A percentile compares a stretch with the other conserved stretches of the same genome.
These are phyloP conservation scores for Kwoniella botswanensis DNA, from an alignment of 768 basidiomycete species.

Conservation along the genomic window DNA sequence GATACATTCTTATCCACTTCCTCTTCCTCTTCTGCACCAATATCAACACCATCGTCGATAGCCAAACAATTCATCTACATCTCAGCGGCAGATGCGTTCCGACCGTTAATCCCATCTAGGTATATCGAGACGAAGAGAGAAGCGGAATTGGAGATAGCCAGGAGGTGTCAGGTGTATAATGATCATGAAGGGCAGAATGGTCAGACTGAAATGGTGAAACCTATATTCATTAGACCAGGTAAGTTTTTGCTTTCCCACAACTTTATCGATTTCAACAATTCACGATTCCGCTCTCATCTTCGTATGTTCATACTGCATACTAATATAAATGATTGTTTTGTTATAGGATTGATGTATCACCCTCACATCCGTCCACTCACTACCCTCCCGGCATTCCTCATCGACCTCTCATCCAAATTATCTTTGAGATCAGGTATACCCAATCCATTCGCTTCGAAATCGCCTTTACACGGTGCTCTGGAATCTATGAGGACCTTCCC, in stretches of 20 bases:
- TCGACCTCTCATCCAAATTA: constrained; percentile 77
- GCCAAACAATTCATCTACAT: constrained; percentile 75
- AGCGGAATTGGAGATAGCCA: constrained; percentile 74
- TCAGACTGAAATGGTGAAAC: constrained; percentile 61
- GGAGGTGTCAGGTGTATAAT: constrained; percentile 60
- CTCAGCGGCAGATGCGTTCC: constrained; percentile 91
- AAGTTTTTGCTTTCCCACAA: constrained; percentile 52
- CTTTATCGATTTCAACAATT: not conserved
- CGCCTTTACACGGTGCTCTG: constrained; percentile 62
- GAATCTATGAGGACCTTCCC: constrained; percentile 83
- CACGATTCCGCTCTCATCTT: not conserved
- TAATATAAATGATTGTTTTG: not conserved
- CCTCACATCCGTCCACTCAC: constrained; percentile 89
- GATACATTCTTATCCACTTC: constrained; percentile 65
- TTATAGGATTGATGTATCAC: constrained; percentile 89
- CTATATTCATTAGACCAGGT: constrained; percentile 90
- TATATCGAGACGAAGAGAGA: constrained; percentile 96
- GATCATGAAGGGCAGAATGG: constrained; percentile 5
- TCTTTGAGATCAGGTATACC: constrained; percentile 52
- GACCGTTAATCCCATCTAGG: constrained; percentile 78
- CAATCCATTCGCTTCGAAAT: constrained; percentile 45
- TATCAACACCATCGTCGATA: not conserved
- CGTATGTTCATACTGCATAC: not conserved
- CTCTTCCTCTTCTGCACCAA: constrained; percentile 8
- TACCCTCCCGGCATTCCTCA: constrained; percentile 78